phyloP scores from a whole-genome alignment of 2,329 filamentous ascomycete genomes.

The Nothopassalora personata region DNA sequence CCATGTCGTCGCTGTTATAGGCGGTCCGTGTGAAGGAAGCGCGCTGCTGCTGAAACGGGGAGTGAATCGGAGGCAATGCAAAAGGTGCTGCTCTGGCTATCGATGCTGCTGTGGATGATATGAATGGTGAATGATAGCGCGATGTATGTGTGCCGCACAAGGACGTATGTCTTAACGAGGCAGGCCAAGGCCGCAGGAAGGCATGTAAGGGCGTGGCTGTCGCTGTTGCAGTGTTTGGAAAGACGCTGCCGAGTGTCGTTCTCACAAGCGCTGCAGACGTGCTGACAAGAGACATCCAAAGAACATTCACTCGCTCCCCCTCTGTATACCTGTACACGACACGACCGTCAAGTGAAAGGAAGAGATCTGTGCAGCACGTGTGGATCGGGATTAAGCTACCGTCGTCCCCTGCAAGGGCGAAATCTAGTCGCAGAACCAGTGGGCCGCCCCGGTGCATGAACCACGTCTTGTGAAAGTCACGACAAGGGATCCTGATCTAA shows the following conservation, averaged over 20 bases:
- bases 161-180: neutral
- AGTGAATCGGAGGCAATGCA: neutral
- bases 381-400: neutral
- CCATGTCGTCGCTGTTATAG: conserved; percentile 14
- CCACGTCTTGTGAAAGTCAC: neutral
- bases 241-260: neutral
- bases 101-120: neutral
- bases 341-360: neutral
- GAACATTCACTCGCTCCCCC: neutral
- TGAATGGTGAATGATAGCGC: neutral
- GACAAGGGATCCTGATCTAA: neutral
- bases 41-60: neutral
- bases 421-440: neutral
- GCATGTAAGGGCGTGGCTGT: neutral
- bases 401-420: neutral
- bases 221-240: neutral
- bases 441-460: neutral
- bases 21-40: neutral
- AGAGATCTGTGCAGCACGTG: neutral
- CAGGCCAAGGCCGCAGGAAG: neutral
- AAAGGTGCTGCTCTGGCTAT: neutral
- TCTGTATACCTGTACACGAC: neutral
- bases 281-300: neutral
- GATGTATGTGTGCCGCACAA: neutral
- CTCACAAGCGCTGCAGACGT: neutral